Evolutionary conservation across 148 eudicot genomes (phyloP).

Genomic region (Nepenthes mirabilis): DNA sequence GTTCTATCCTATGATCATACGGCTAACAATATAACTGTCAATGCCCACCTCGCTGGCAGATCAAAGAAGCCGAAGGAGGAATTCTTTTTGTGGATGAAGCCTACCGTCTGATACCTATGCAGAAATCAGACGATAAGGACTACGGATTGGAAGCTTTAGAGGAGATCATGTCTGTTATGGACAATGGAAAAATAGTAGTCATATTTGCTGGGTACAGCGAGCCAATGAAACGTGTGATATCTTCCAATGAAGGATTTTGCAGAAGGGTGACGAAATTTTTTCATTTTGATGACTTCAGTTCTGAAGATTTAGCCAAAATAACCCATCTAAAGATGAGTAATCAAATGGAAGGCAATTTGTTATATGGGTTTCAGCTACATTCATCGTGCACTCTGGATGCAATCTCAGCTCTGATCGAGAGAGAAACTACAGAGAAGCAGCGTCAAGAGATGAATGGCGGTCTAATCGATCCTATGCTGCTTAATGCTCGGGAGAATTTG

Average conservation of each 20-base stretch:
- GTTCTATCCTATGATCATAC: too few species aligned
- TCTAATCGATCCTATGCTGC: constrained; percentile 74
- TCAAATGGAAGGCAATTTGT: constrained; percentile 49
- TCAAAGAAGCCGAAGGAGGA: constrained; percentile 98
- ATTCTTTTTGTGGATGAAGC: constrained; percentile 97
- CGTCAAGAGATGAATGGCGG: constrained; percentile 94
- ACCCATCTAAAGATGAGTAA: constrained; percentile 63
- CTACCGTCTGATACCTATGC: constrained; percentile 92
- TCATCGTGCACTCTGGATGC: constrained; percentile 54
- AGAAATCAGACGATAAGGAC: constrained; percentile 92
- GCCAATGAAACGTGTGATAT: constrained; percentile 95
- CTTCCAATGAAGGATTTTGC: constrained; percentile 92
- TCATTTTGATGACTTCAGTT: constrained; percentile 64
- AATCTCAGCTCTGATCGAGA: constrained; percentile 51
- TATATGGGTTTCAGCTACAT: constrained; percentile 82
- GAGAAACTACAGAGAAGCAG: constrained; percentile 64
- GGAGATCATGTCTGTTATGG: constrained; percentile 99
- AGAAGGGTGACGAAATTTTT: constrained; percentile 97
- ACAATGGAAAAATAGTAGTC: constrained; percentile 83
- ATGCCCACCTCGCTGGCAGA: constrained; percentile 21
- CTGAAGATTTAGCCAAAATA: constrained; percentile 64
- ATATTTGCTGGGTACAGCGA: constrained; percentile 96
- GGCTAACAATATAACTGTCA: neutral
- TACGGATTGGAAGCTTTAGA: constrained; percentile 95
- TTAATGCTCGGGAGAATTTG: constrained; percentile 79